Evolutionary conservation across 768 basidiomycete genomes (phyloP).

Genomic region (Podaxis carcinomalis): DNA sequence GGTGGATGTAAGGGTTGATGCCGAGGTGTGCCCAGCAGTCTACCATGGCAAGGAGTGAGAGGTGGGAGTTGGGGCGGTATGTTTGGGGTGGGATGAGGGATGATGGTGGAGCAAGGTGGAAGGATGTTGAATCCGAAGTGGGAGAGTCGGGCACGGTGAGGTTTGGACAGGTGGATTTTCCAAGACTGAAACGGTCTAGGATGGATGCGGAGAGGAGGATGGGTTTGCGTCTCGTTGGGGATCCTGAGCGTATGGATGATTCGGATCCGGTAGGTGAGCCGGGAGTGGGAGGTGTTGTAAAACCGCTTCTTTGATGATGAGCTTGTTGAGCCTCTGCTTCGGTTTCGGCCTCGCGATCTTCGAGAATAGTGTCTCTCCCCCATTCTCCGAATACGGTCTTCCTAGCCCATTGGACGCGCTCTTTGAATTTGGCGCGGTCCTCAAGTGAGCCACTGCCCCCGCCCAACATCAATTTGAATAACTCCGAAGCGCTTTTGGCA

Average conservation of each 20-base stretch:
- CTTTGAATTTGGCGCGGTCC: slow-evolving; percentile 47
- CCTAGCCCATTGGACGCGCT: slow-evolving; percentile 70
- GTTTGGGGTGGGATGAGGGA: slow-evolving; percentile 34
- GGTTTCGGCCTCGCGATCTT: background rate
- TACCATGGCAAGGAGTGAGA: slow-evolving; percentile 95
- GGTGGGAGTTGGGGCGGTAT: slow-evolving; percentile 78
- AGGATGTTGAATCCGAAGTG: slow-evolving; percentile 6
- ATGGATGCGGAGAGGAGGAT: slow-evolving; percentile 83
- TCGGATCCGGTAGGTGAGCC: background rate
- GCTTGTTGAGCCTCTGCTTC: background rate
- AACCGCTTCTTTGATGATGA: background rate
- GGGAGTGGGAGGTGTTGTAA: background rate
- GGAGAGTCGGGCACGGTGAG: slow-evolving; percentile 10
- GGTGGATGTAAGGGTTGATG: slow-evolving; percentile 88
- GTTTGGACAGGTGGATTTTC: slow-evolving; percentile 25
- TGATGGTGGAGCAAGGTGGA: slow-evolving; percentile 8
- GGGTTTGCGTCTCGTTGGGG: slow-evolving; percentile 36
- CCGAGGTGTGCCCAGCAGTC: slow-evolving; percentile 91
- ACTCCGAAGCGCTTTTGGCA: slow-evolving; percentile 76
- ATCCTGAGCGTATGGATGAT: background rate
- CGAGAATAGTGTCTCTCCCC: slow-evolving; percentile 1
- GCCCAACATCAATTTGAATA: slow-evolving; percentile 94
- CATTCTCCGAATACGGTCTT: slow-evolving; percentile 69
- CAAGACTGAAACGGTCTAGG: slow-evolving; percentile 87
- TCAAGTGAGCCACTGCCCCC: slow-evolving; percentile 35